A percentile compares a stretch with the other conserved stretches of the same genome.
Evolutionary conservation across 371 early-diverging fungal species (phyloP).

Genomic region (Batrachochytrium dendrobatidis): DNA sequence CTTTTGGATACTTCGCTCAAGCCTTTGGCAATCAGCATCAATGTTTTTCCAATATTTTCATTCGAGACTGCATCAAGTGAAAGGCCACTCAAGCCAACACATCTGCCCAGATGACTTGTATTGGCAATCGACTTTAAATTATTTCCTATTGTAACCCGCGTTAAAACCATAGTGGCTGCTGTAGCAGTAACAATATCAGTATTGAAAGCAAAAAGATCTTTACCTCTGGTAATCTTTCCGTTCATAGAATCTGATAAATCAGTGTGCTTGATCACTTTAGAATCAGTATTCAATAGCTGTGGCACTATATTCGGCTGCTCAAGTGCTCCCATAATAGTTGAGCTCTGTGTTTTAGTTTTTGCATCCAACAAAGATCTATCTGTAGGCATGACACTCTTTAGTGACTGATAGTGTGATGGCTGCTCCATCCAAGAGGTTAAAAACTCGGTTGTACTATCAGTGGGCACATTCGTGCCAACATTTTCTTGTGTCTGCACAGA

Average conservation of each 20-base stretch:
- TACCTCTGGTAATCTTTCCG: no score
- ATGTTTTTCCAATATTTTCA: constrained; percentile 21
- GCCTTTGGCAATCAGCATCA: constrained; percentile 32
- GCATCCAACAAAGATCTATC: not conserved
- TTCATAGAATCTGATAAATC: no score
- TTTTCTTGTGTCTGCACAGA: not conserved
- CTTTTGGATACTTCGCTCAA: constrained; percentile 22
- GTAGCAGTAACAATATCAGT: not conserved
- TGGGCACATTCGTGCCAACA: constrained; percentile 14
- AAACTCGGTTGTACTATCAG: constrained; percentile 5
- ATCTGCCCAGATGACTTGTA: constrained; percentile 10
- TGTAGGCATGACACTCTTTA: not conserved
- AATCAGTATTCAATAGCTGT: no score
- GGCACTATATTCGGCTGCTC: no score
- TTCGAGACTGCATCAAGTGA: constrained; percentile 37
- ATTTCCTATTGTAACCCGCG: not conserved
- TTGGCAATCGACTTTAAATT: not conserved
- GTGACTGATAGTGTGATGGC: not conserved
- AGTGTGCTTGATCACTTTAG: no score
- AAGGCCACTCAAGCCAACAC: constrained; percentile 32
- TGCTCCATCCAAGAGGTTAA: not conserved
- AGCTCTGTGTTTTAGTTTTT: not conserved
- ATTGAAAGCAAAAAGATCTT: no score
- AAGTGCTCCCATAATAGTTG: not conserved
- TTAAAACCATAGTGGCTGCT: not conserved